Percentiles rank a stretch among this genome's conserved stretches.
Conservation (phyloP, 2,329 filamentous ascomycete genomes). For the Aspergillus brunneoviolaceus region DNA sequence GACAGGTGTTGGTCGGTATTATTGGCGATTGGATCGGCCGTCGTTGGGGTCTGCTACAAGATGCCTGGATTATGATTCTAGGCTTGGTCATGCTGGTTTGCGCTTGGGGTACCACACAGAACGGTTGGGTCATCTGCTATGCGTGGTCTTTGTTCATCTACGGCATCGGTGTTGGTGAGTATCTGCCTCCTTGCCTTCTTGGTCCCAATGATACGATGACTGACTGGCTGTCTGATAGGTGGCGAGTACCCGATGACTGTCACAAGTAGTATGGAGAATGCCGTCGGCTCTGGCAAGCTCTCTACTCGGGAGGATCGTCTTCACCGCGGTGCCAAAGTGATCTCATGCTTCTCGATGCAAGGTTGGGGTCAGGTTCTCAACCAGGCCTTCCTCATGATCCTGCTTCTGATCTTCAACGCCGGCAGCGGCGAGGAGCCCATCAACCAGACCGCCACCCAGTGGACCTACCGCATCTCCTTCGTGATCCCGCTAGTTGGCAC, state of each 20-base stretch:
- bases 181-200: too few species aligned
- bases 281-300: slow-evolving; percentile 7
- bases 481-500: slow-evolving; percentile 5
- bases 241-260: slow-evolving; percentile 6
- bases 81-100: slow-evolving; percentile 5
- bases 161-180: slow-evolving; percentile 6
- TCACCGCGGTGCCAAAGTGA: slow-evolving; percentile 3
- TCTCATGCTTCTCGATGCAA: slow-evolving; percentile 5
- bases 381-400: slow-evolving; percentile 5
- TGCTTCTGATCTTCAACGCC: slow-evolving; percentile 7
- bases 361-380: slow-evolving; percentile 8
- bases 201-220: neutral
- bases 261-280: slow-evolving; percentile 5
- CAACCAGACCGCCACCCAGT: slow-evolving; percentile 1
- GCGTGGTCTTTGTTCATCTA: slow-evolving; percentile 6
- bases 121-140: slow-evolving; percentile 7
- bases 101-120: slow-evolving; percentile 7
- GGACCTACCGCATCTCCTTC: slow-evolving; percentile 9
- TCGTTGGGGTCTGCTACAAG: slow-evolving; percentile 3
- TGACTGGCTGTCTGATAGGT: neutral
- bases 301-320: slow-evolving; percentile 5
- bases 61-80: slow-evolving; percentile 6
- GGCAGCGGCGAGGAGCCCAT: slow-evolving; percentile 6
- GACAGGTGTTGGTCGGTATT: neutral
- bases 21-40: slow-evolving; percentile 3